Base-by-base conservation (phyloP, 495 filamentous ascomycete genomes). In the Talaromyces adpressus region DNA sequence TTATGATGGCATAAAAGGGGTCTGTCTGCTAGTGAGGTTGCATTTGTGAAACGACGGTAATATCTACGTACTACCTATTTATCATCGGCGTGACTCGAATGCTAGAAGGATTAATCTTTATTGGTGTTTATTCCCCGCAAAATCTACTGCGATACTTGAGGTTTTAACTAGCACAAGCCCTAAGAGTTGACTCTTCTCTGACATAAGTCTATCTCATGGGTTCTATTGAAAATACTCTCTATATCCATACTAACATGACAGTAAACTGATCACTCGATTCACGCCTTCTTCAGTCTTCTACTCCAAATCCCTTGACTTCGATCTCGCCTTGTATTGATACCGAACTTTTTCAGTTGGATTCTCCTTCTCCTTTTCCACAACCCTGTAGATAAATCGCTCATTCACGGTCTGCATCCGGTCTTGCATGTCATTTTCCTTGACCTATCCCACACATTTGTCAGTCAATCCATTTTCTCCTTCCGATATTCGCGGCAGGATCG, bases 351-450 rank as follows among this genome's bases (percentile, higher is more conserved):
- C 36, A 41, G 36, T 2, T 4, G 36, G 36, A 12, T 41, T 41
- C 36, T 41, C 36, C 36, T 41, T 16, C 4, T 41, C n/a, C 16
- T 29, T 56, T 22, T 56, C 52, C 52, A 56, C n/a, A 56, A 34
- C 45, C n/a, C 45, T 18, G 29, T 62, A 62, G 4, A 62, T 62
- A 53, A 62, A 62, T 12, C 60, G 51, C 45, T 62, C 60, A 36
- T 62, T 62, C n/a, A 62, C 60, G 2, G 47, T 62, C 39, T 62
- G 60, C 11, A 52, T 16, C 27, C 47, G 60, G 7, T 62, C 47
- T 36, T 20, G 22, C 22, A 62, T 27, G 29, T 62, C 60, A 52
- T 34, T 22, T 52, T 62, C 60, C 45, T 34, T 29, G 23, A 62
- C 60, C 60, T 58, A 36, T 2, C 56, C 29, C n/a, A 20, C 9